Base-by-base conservation (phyloP, 768 basidiomycete species). In the Boletus patriciae region DNA sequence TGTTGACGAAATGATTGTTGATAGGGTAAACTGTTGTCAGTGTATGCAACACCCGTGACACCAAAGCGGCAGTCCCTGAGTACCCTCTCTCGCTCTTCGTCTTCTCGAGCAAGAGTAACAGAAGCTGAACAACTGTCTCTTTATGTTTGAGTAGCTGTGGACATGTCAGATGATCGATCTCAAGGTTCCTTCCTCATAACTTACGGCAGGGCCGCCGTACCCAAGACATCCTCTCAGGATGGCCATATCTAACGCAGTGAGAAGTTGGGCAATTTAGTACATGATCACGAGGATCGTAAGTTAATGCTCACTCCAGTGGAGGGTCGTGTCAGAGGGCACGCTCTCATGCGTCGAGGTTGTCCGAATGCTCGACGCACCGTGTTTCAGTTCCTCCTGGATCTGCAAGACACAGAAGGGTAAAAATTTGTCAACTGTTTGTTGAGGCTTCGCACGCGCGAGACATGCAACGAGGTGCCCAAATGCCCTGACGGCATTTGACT, bases 41-140 rank as follows among this genome's bases (percentile, higher is more conserved):
- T 1, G 91, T 88, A 63, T 85, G 82, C 52, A 98, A 72, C 18
- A 91, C 77, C 23, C 90, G 83, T 23, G 86, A 83, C 48, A 96
- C 78, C 50, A 98, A 71, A 41, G 88, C 83, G 2, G 90, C 92
- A 11, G 87, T 86, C 49, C 87, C 84, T 31, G 83, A 85, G 70
- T 92, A 98, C 11, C 93, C 92, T 56, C 94, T 84, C 76, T 98
- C 94, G 61, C 85, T 88, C 74, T 89, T 88, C 8, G 90, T 88
- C 65, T 86, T 88, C 41, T 92, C 87, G 18, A 89, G 77, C 18
- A 96, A 81, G 44, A 88, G 71, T 0, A 72, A 69, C 40, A 95
- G 61, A 15, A 96, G 74, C 11, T 76, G 74, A 12, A 93, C 70
- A 40, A 96, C 77, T 29, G 85, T 77, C 16, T 78, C 71, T 69